Evolutionary conservation across 108 stramenopile genomes (phyloP).

Genomic region (Skeletonema tropicum): DNA sequence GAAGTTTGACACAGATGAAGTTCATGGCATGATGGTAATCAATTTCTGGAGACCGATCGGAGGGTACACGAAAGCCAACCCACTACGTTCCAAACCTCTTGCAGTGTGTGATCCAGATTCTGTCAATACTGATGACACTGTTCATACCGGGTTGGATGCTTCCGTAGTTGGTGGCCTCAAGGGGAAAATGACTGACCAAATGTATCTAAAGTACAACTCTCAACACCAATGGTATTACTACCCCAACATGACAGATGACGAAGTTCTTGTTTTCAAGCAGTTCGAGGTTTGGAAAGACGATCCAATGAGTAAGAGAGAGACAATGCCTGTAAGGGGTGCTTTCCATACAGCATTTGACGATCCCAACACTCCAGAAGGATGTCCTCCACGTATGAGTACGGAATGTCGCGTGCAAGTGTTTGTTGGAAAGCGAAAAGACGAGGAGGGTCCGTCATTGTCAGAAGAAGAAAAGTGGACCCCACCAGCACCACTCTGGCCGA

Average conservation of each 20-base stretch:
- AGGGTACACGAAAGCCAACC: background rate
- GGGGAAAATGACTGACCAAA: background rate
- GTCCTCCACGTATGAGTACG: background rate
- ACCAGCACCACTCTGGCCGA: background rate
- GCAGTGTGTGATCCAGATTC: constrained; percentile 4
- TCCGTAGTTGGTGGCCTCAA: background rate
- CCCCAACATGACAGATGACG: background rate
- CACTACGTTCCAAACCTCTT: background rate
- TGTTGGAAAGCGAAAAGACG: constrained; percentile 3
- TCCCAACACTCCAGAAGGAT: background rate
- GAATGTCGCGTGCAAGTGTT: constrained; percentile 2
- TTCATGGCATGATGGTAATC: background rate
- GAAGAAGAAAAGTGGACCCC: background rate
- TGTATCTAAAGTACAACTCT: background rate
- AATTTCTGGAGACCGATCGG: constrained; percentile 1
- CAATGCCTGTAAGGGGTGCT: background rate
- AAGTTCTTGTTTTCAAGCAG: constrained; percentile 2
- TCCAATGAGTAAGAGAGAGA: background rate
- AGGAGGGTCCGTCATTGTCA: too few relatives aligned
- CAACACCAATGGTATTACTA: background rate
- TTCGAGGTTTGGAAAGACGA: constrained; percentile 1
- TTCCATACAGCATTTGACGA: background rate
- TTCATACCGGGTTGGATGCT: background rate
- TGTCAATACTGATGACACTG: background rate
- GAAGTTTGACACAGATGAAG: background rate